These are phyloP conservation scores for Podaxis pistillaris DNA, from an alignment of 768 basidiomycete genomes.

Conservation along the genomic window DNA sequence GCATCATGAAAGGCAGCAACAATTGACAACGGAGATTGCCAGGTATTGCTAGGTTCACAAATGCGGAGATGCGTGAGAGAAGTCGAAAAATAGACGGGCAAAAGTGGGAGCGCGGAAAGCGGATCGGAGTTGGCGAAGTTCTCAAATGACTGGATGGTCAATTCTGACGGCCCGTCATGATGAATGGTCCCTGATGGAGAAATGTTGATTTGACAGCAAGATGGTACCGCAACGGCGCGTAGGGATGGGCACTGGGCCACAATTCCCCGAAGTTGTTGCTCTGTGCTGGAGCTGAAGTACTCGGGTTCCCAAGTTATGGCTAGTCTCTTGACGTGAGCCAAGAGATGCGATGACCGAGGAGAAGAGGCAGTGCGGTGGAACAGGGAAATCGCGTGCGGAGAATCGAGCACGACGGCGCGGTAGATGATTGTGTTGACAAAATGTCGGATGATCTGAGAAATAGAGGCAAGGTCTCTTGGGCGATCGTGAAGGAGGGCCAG, in stretches of 20 bases:
- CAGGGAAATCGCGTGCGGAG: conserved; percentile 25
- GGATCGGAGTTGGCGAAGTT: conserved; percentile 6
- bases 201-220: conserved; percentile 19
- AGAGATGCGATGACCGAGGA: conserved; percentile 25
- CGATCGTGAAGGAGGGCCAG: conserved; percentile 27
- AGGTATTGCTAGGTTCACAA: conserved; percentile 35
- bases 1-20: conserved; percentile 32
- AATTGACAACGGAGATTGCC: conserved; percentile 34
- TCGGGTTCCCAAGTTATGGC: conserved; percentile 30
- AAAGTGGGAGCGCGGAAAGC: conserved; percentile 1
- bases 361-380: conserved; percentile 34
- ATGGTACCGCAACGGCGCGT: conserved; percentile 29
- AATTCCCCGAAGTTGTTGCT: conserved; percentile 26
- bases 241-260: conserved; percentile 33
- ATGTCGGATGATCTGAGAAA: conserved; percentile 29
- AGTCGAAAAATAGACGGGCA: conserved; percentile 18
- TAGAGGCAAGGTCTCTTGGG: conserved; percentile 28
- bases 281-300: conserved; percentile 12
- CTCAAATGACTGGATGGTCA: conserved; percentile 30
- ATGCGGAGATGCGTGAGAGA: conserved; percentile 36
- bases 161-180: conserved; percentile 20
- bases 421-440: conserved; percentile 37
- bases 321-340: conserved; percentile 34
- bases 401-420: conserved; percentile 35
- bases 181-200: conserved; percentile 16